phyloP scores from a whole-genome alignment of 768 basidiomycete genomes.

The Lepiota venenata region DNA sequence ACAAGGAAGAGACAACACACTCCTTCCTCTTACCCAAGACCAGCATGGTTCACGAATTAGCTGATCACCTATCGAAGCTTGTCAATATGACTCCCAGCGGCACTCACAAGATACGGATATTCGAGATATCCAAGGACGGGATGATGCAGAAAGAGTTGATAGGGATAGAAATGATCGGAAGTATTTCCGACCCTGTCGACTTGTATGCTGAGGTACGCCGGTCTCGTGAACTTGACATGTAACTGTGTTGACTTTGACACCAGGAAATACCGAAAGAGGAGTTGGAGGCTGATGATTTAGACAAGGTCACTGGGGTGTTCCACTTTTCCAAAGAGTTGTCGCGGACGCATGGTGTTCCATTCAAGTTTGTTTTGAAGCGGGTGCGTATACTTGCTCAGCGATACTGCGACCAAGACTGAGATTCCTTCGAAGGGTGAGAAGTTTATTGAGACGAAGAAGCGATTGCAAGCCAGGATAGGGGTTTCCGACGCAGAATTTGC shows the following conservation, averaged over 20 bases:
- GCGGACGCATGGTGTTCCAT: slow-evolving; percentile 94
- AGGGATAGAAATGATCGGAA: slow-evolving; percentile 95
- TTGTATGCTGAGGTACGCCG: slow-evolving; percentile 85
- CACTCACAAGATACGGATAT: slow-evolving; percentile 88
- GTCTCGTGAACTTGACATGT: background rate
- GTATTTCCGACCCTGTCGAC: slow-evolving; percentile 91
- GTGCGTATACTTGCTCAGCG: slow-evolving; percentile 42
- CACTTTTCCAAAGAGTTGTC: slow-evolving; percentile 95
- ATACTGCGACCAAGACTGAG: background rate
- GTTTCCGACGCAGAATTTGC: slow-evolving; percentile 92
- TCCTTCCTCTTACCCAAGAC: slow-evolving; percentile 97
- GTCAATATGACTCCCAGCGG: slow-evolving; percentile 79
- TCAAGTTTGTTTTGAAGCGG: slow-evolving; percentile 93
- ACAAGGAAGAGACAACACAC: slow-evolving; percentile 91
- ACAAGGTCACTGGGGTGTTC: slow-evolving; percentile 96
- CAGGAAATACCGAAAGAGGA: slow-evolving; percentile 94
- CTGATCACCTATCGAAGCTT: slow-evolving; percentile 79
- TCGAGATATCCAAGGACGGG: slow-evolving; percentile 93
- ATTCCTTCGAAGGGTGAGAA: slow-evolving; percentile 69
- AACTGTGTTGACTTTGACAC: background rate
- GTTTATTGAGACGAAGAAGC: slow-evolving; percentile 94
- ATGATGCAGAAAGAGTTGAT: slow-evolving; percentile 93
- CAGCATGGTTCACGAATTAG: slow-evolving; percentile 85
- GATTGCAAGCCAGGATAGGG: slow-evolving; percentile 88
- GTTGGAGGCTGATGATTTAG: slow-evolving; percentile 80